Base-by-base conservation (phyloP, 345 rosid species). In the Heritiera fomes region DNA sequence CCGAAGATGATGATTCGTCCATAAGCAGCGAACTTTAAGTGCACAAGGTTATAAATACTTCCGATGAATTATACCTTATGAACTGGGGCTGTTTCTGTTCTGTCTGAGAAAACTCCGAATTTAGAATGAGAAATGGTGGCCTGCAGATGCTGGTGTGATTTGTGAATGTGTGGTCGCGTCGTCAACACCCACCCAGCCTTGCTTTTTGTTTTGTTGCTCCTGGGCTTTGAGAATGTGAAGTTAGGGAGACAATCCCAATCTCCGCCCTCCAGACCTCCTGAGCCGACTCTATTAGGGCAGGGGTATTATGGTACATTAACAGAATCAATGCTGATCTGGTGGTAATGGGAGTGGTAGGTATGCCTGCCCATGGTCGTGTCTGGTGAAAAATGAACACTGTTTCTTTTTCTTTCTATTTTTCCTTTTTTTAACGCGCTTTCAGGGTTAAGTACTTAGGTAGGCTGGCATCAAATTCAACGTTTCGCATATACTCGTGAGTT, bases 1-100 rank as follows among this genome's bases (percentile, higher is more conserved):
- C 20, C 18, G 81, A 18, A 4, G 82, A 61, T 8, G 88, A 79
- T 1, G 85, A 80, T 76, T 53, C 52, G 68, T 83, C 91, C 91
- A 84, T 84, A 28, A 18, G 61, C 20, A 15, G 38, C 7, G 12
- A 12, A 6, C 68, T 38, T 2, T 7, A 64, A 6, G 40, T 61
- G 11, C 1, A 10, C 14, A 40, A 4, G 43, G 17, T 1, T 34
- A 50, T 11, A 14, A 14, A 50, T 18, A 18, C 20, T 15, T 58
- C 8, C 32, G 3, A 14, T 52, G 3, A 58, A 58, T n/a, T 58
- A 58, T n/a, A 56, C 28, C 58, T 53, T 15, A 0, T 3, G 7
- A 7, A 20, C 11, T 7, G 1, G 11, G 7, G 60, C 18, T 6
- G 6, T 14, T 40, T 41, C 14, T 7, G 14, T 40, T 23, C 28